Evolutionary conservation across 164 flowering plant genomes (phyloP), one percentile per base, ranked within the genome.

Genomic region (Magnolia changhungtana): DNA sequence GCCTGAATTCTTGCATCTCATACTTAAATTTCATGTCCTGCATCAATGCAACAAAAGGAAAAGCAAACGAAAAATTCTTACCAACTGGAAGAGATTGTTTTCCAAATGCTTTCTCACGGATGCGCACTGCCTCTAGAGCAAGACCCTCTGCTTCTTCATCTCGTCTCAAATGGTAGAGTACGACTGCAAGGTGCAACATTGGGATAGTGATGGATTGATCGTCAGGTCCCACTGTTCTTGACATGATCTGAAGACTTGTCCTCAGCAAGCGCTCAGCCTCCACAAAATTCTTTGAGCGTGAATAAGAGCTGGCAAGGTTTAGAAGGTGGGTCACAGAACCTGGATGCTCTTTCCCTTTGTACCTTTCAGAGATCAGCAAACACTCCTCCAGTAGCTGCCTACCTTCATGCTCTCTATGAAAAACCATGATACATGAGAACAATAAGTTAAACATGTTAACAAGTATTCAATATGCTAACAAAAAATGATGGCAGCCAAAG

Each of bases 241-340:
- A 76, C 90, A 93, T 88, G 72, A 91, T 85, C 72, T 80, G 81
- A 80, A 95, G 78, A 81, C 94, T 77, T 52, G 79, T 85, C 77
- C 94, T 88, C 69, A 92, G 83, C 82, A 90, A 81, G 73, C 92
- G 91, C 84, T 95, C 99, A 61, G 99, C 97, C 87, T 93, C 95
- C 8, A 70, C 91, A 84, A 76, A 93, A 75, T 91, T 87, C 80
- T 92, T 92, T 7, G 91, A 89, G 50, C 83, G 89, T 50, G 93
- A 89, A 79, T 93, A 87, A 50, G 98, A 95, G 58, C 87, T 78
- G 82, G 99, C 98, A 67, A 95, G 96, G 83, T 93, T 95, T 69
- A 88, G 20, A 52, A 93, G 90, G 78, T 93, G 97, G 27, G 84
- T 87, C 27, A 87, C 96, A 16, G 84, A 83, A 83, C 86, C 86